Base-by-base conservation (phyloP, 208 protist genomes). In the Tritrichomonas musculus region DNA sequence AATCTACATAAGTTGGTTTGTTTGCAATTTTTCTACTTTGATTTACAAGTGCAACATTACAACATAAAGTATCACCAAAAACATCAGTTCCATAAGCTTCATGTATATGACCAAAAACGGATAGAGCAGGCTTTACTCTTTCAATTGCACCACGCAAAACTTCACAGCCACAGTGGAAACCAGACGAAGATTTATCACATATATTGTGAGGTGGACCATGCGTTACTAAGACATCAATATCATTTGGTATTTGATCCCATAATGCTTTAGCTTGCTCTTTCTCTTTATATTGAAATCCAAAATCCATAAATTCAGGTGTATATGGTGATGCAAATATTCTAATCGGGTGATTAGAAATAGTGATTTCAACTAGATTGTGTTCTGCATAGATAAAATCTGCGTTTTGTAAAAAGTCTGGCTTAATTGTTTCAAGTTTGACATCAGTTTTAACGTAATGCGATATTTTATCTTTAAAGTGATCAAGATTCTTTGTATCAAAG, bases 51-150 rank as follows among this genome's bases (percentile, higher is more conserved):
- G 77, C 41, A 33, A 88, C 77, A 88, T 88, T 88, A 33, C 77
- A 88, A 33, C 47, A 88, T 17, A 88, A 47, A 2, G 77, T 88
- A 0, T 88, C 30, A 39, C 44, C 44, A 39, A 88, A 20, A 20
- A 57, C 39, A 17, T 25, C 9, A 39, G 20, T 41, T 36, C 55
- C 49, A 49, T 92, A 41, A 0, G 55, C 88, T 92, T 92, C 88
- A 50, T 92, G 88, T n/a, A 92, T 92, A 49, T 92, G 88, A 25
- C 88, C 88, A 92, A 92, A 92, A 47, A 92, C 55, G 30, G 17
- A 36, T 22, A 73, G 17, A 44, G 50, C 57, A 30, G 88, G 88
- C 50, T 66, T 66, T 25, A 72, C 88, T 50, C 27, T 49, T 33
- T 72, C 57, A 39, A 92, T 50, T 30, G 55, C 36, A 50, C 44